A percentile compares a stretch with the other conserved stretches of the same genome.
phyloP scores from a whole-genome alignment of 768 basidiomycete species.

The Collybia mongolica region DNA sequence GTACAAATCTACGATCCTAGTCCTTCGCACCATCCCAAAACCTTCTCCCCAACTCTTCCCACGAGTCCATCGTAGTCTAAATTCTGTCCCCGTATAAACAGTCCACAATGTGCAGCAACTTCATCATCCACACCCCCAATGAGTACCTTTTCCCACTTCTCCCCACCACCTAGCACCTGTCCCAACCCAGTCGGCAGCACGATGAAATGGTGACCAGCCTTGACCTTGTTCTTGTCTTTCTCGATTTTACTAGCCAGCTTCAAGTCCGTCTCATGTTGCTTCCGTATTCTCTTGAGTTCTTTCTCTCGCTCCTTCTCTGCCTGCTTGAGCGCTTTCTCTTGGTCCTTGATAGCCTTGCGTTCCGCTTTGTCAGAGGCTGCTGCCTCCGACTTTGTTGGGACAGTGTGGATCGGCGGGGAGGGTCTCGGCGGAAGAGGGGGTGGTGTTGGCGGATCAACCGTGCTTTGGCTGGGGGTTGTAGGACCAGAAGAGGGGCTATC shows the following conservation, averaged over 20 bases:
- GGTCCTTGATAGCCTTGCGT: slow-evolving; percentile 15
- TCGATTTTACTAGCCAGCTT: slow-evolving; percentile 14
- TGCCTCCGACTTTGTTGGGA: slow-evolving; percentile 12
- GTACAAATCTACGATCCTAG: no score
- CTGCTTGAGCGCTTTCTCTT: slow-evolving; percentile 18
- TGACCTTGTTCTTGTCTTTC: slow-evolving; percentile 22
- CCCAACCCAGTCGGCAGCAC: slow-evolving; percentile 48
- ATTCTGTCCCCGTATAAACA: slow-evolving; percentile 51
- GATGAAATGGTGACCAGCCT: slow-evolving; percentile 45
- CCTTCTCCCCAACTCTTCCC: slow-evolving; percentile 37
- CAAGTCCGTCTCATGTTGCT: slow-evolving; percentile 15
- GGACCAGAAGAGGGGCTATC: neutral
- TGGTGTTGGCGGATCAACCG: neutral
- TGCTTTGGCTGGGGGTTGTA: neutral
- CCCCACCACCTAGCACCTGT: slow-evolving; percentile 36
- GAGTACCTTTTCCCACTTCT: slow-evolving; percentile 50
- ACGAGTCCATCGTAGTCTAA: slow-evolving; percentile 50
- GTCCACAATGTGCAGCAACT: slow-evolving; percentile 53
- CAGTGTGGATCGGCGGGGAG: slow-evolving; percentile 7
- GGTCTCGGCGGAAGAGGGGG: neutral
- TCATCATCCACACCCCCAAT: slow-evolving; percentile 53
- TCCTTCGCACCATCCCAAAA: slow-evolving; percentile 41
- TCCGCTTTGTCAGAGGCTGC: slow-evolving; percentile 7
- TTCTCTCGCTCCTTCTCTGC: slow-evolving; percentile 15
- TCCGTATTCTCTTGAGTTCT: slow-evolving; percentile 16